Base-by-base conservation (phyloP, 805 yeast species). In the Lachancea sp. region DNA sequence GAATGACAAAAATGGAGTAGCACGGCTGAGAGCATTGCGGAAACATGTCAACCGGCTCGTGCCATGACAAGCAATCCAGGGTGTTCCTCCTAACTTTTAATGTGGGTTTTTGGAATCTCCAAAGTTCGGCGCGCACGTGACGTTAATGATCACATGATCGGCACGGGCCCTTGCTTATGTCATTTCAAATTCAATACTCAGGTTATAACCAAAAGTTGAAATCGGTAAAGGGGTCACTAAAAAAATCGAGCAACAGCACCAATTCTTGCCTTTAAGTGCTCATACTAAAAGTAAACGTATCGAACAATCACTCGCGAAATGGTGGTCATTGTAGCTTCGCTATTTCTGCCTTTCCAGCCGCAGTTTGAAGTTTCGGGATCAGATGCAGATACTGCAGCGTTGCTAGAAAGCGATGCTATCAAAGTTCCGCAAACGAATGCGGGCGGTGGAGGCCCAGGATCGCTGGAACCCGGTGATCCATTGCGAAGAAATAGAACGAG, bases 281-380 rank as follows among this genome's bases (percentile, higher is more conserved):
- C 25, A 22, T 8, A 22, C 31, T 29, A 19, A n/a, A 4, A 32
- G 35, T 16, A 11, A 9, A 7, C 12, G 16, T 6, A 19, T 12
- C 27, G 16, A 19, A 18, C 26, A 18, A n/a, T 7, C 18, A 35
- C 15, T 9, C 8, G 4, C 15, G 48, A 34, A 20, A 83, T 83
- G 90, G 78, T 87, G 9, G 69, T 82, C 20, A 77, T 81, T 36
- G 76, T 84, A 22, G 89, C 85, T 13, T 80, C 91, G 13, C 67
- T 84, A 78, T 82, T 83, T 54, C 68, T 84, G 38, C 93, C 93
- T 2, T 79, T 79, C 56, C 81, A 88, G 3, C 88, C 83, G n/a
- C 85, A 82, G 51, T 69, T 70, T 52, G 68, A 68, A 50, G 52
- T 68, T 33, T 55, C 63, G 15, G 61, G 61, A 6, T 46, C 55